Base-by-base conservation (phyloP, 768 basidiomycete species). In the Mycena alexandri region DNA sequence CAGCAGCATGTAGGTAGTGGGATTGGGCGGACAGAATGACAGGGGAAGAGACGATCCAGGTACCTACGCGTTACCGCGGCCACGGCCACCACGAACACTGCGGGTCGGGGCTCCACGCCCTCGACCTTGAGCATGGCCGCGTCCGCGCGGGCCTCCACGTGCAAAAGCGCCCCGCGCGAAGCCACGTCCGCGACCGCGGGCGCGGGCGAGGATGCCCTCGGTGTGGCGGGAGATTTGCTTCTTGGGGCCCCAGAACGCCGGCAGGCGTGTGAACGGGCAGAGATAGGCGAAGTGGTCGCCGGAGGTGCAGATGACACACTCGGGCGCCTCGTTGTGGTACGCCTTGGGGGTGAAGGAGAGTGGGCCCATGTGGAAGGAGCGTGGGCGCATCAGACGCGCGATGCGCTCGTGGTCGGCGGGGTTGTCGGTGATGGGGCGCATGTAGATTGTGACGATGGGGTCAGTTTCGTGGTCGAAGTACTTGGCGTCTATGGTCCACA, bases 281-380 rank as follows among this genome's bases (percentile, higher is more conserved):
- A 50, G 48, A 21, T 50, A 25, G 22, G 5, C 22, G 25, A 50
- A 29, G 48, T 50, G 48, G 22, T 24, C 25, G 48, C 25, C 48
- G 13, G 48, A 21, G 22, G 22, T 50, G 48, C 48, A 50, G 24
- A 50, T 50, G 48, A 50, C 48, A 21, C 48, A 50, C 48, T 50
- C 48, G 14, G 25, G 14, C 11, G 48, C 48, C n/a, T 50, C 48
- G 14, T 24, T 9, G 22, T 12, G 5, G 24, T 13, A 12, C 48
- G 48, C 22, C 22, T 50, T 50, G 10, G 48, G 48, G 9, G 22
- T 24, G 17, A 50, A 50, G 11, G 48, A 24, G 25, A 50, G 5
- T 4, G 25, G 22, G 2, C 48, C 48, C 24, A 24, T 24, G 22
- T 12, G 1, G 12, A 50, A 29, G 7, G 12, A 7, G 12, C 11